Conservation (phyloP, 306 rosid species). For the Comarum palustre region DNA sequence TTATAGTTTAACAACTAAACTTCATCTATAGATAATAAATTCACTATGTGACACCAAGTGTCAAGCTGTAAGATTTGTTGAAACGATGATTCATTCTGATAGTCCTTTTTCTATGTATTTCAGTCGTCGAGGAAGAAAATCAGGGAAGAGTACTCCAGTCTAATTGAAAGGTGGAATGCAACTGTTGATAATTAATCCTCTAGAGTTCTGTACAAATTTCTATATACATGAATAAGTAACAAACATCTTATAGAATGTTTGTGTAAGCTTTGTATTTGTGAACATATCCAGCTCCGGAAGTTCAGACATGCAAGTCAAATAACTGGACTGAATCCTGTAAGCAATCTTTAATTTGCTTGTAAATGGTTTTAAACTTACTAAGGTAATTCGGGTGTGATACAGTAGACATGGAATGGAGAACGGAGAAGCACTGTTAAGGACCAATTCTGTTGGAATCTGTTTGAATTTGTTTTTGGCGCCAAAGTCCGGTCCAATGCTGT, state of each 20-base stretch:
- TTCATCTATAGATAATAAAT: neutral
- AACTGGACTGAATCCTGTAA: conserved; percentile 3
- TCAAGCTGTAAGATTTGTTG: neutral
- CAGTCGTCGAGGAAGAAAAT: conserved; percentile 61
- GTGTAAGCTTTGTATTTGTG: conserved; percentile 28
- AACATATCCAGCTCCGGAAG: conserved; percentile 17
- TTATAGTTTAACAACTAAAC: neutral
- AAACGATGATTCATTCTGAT: conserved; percentile 9
- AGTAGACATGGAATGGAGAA: neutral
- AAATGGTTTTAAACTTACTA: neutral
- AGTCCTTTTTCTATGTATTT: conserved; percentile 28
- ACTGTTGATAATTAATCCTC: neutral
- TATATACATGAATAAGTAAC: conserved; percentile 14
- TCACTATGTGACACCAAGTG: neutral
- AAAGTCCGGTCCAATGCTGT: too few species aligned
- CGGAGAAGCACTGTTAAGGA: neutral
- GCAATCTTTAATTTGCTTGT: neutral
- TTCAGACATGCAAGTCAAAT: neutral
- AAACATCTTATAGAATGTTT: conserved; percentile 19
- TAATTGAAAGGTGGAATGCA: conserved; percentile 39
- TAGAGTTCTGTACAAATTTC: conserved; percentile 1
- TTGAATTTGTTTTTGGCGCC: too few species aligned
- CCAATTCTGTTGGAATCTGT: too few species aligned
- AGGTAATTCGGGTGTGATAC: neutral
- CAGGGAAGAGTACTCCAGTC: conserved; percentile 70